Conservation (phyloP, 306 rosid genomes). For the Cucumis cinereus region DNA sequence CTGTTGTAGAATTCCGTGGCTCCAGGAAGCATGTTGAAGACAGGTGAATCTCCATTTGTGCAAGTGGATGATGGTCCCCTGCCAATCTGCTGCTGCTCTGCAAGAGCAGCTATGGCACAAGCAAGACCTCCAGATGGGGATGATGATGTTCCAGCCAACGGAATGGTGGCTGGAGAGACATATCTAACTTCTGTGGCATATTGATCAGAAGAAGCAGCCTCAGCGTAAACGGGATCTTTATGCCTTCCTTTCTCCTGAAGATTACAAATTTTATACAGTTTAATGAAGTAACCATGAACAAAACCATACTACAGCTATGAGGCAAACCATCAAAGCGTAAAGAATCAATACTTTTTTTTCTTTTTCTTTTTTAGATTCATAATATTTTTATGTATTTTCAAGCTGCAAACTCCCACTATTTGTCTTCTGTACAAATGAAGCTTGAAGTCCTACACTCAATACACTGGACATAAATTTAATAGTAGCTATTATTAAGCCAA, state of each 20-base stretch:
- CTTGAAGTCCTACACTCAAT: neutral
- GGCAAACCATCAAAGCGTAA: neutral
- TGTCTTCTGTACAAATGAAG: neutral
- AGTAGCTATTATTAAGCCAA: neutral
- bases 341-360: neutral
- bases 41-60: conserved; percentile 27
- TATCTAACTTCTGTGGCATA: conserved; percentile 25
- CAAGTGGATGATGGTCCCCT: conserved; percentile 40
- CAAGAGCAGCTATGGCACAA: conserved; percentile 93
- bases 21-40: conserved; percentile 39
- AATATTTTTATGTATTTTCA: neutral
- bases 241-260: conserved; percentile 73
- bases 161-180: conserved; percentile 28
- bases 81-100: conserved; percentile 79
- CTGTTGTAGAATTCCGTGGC: conserved; percentile 44
- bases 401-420: neutral
- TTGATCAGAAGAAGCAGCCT: conserved; percentile 37
- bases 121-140: conserved; percentile 91
- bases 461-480: neutral
- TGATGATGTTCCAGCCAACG: conserved; percentile 48
- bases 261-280: neutral
- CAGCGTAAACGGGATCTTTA: conserved; percentile 28
- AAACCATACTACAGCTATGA: neutral
- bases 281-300: neutral
- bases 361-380: neutral